Evolutionary conservation across 2,329 filamentous ascomycete genomes (phyloP).

Genomic region (Aspergillus sp.): DNA sequence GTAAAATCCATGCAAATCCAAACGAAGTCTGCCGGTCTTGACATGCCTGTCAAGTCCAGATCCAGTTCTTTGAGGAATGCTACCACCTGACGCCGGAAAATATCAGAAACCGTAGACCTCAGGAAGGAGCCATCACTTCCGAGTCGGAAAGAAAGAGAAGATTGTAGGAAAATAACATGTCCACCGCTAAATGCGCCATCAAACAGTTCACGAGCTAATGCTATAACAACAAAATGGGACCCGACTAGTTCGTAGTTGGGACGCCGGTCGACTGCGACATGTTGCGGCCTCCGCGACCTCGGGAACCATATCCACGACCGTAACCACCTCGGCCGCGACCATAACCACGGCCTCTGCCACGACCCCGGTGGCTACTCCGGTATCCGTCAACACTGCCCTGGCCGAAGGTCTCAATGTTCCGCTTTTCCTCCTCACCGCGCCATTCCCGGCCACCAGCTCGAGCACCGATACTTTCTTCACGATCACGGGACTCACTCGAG

Average conservation of each 20-base stretch:
- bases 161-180: slow-evolving; percentile 16
- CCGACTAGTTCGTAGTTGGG: slow-evolving; percentile 31
- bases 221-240: slow-evolving; percentile 13
- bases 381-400: slow-evolving; percentile 92
- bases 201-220: slow-evolving; percentile 11
- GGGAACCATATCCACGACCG: slow-evolving; percentile 41
- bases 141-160: slow-evolving; percentile 18
- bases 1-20: slow-evolving; percentile 17
- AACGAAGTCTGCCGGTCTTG: slow-evolving; percentile 21
- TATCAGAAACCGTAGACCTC: slow-evolving; percentile 15
- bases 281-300: slow-evolving; percentile 38
- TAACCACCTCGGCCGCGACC: slow-evolving; percentile 53
- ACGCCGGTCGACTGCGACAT: slow-evolving; percentile 41
- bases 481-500: slow-evolving; percentile 87
- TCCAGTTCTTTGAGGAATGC: slow-evolving; percentile 25
- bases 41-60: slow-evolving; percentile 25
- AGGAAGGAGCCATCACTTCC: slow-evolving; percentile 26
- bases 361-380: slow-evolving; percentile 74
- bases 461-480: slow-evolving; percentile 67
- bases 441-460: slow-evolving; percentile 81
- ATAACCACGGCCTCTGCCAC: slow-evolving; percentile 50
- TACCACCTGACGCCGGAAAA: slow-evolving; percentile 27
- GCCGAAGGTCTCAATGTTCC: slow-evolving; percentile 97
- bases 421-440: slow-evolving; percentile 87
- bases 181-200: slow-evolving; percentile 22